Percentiles rank a stretch among this genome's conserved stretches.
Evolutionary conservation across 2,329 filamentous ascomycete genomes (phyloP).

Genomic region (Colletotrichum sp.): DNA sequence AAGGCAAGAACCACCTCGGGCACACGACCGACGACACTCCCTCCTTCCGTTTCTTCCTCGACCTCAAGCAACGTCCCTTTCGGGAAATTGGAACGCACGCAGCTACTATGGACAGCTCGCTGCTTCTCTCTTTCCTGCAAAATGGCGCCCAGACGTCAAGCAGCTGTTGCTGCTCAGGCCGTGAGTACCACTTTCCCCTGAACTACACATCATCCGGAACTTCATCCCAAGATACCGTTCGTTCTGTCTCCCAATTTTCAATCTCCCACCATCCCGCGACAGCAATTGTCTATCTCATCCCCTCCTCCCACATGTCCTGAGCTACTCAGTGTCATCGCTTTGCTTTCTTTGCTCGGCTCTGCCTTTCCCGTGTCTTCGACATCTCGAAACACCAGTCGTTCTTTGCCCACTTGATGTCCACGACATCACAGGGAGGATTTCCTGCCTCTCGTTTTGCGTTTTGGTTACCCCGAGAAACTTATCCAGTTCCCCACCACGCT

Average conservation of each 20-base stretch:
- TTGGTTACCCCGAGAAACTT: conserved; percentile 2
- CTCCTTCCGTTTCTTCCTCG: neutral
- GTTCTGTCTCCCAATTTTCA: conserved; percentile 4
- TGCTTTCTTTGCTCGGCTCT: conserved; percentile 11
- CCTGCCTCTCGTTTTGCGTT: conserved; percentile 16
- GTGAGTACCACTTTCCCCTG: neutral
- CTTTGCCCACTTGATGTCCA: neutral
- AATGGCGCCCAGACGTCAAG: conserved; percentile 14
- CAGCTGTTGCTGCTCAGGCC: conserved; percentile 15
- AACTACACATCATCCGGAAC: neutral
- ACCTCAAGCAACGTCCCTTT: neutral
- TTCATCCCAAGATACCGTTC: neutral
- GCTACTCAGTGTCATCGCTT: neutral
- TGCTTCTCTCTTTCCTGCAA: neutral
- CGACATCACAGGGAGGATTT: neutral
- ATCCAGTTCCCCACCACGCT: neutral
- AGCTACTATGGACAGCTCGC: conserved; percentile 19
- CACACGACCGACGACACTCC: neutral
- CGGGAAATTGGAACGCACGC: neutral
- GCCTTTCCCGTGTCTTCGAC: neutral
- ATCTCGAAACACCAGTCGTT: neutral
- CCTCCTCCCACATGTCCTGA: neutral
- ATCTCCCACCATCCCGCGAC: neutral
- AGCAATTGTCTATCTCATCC: neutral
- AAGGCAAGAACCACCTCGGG: neutral